These are phyloP conservation scores for Pseudoperonospora humuli DNA, from an alignment of 352 stramenopile genomes.

Conservation along the genomic window DNA sequence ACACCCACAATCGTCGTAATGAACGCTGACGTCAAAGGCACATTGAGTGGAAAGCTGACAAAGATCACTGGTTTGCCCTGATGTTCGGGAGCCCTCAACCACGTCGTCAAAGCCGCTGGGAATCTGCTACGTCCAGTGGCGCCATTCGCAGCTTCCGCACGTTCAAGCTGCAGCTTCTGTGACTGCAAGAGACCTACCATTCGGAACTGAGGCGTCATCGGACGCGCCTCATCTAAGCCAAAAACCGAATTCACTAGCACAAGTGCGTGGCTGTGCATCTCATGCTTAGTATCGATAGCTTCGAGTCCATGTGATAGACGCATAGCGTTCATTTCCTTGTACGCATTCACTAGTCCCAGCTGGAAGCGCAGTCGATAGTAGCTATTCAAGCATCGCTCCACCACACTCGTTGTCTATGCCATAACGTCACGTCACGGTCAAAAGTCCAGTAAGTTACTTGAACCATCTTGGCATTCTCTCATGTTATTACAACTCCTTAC, in stretches of 20 bases:
- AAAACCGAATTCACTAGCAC: conserved; percentile 82
- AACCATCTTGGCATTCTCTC: not conserved
- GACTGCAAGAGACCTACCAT: conserved; percentile 62
- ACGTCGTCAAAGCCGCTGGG: conserved; percentile 27
- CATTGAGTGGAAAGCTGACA: conserved; percentile 47
- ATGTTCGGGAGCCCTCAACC: conserved; percentile 24
- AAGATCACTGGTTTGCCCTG: conserved; percentile 37
- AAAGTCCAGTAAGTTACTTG: conserved; percentile 8
- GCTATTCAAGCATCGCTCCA: conserved; percentile 75
- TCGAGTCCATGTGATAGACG: conserved; percentile 43
- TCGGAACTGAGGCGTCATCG: conserved; percentile 67
- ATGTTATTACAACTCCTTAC: conserved; percentile 26
- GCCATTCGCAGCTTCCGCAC: conserved; percentile 7
- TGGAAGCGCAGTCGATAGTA: conserved; percentile 71
- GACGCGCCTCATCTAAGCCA: conserved; percentile 68
- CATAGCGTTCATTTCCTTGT: conserved; percentile 59
- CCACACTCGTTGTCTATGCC: conserved; percentile 53
- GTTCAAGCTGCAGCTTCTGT: conserved; percentile 19
- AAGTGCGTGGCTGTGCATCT: conserved; percentile 47
- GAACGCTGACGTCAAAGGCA: conserved; percentile 43
- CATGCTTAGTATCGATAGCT: conserved; percentile 39
- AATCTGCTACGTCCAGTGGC: conserved; percentile 21
- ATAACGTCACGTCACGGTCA: not conserved
- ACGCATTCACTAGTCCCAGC: conserved; percentile 46
- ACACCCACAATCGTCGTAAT: conserved; percentile 43